Evolutionary conservation across 2,329 filamentous ascomycete genomes (phyloP).

Genomic region (Colletotrichum siamense): DNA sequence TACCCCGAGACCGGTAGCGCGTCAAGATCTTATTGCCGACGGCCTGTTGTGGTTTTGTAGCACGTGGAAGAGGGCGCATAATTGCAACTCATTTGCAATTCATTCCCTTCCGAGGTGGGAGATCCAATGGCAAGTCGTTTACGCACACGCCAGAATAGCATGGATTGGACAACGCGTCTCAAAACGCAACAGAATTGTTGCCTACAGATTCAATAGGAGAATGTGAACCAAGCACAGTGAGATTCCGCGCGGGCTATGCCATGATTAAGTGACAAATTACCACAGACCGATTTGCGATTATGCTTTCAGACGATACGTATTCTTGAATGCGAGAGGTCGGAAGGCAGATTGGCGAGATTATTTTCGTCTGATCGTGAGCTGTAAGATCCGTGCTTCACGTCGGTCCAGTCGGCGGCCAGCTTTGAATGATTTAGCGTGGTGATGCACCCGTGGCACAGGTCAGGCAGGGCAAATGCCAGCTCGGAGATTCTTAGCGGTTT

Average conservation of each 20-base stretch:
- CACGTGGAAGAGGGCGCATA: background rate
- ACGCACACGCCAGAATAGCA: background rate
- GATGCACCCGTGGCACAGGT: background rate
- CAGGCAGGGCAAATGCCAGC: background rate
- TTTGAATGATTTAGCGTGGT: background rate
- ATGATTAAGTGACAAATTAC: background rate
- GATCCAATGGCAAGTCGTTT: background rate
- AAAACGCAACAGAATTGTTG: background rate
- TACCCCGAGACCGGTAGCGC: background rate
- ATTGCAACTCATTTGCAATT: background rate
- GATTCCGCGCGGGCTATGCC: background rate
- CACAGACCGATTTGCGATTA: background rate
- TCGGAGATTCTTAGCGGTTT: background rate
- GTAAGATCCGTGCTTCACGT: background rate
- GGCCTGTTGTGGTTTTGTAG: background rate
- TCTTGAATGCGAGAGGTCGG: background rate
- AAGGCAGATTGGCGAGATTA: background rate
- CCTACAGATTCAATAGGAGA: background rate
- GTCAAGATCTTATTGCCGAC: background rate
- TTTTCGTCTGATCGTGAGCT: background rate
- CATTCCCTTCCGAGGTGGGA: background rate
- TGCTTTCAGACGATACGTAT: background rate
- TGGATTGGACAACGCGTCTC: background rate
- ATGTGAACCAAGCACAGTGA: background rate
- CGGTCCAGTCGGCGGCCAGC: background rate